phyloP scores from a whole-genome alignment of 495 filamentous ascomycete species.

The Jackrogersella minutella region DNA sequence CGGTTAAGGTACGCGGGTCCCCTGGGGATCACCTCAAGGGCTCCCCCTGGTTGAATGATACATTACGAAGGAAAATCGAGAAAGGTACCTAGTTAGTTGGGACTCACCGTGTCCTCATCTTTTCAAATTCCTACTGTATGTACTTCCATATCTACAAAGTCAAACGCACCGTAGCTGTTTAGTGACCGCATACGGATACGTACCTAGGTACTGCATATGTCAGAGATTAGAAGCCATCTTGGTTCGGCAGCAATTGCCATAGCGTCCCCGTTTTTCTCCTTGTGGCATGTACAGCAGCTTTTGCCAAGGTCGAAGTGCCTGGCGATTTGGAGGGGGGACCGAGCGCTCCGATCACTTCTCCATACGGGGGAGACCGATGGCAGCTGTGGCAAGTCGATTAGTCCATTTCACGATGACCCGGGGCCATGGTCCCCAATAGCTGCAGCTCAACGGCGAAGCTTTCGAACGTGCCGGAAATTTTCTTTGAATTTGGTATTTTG shows the following conservation, averaged over 20 bases:
- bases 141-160: neutral
- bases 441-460: slow-evolving; percentile 25
- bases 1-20: too few relatives aligned
- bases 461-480: slow-evolving; percentile 1
- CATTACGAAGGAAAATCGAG: neutral
- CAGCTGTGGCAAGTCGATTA: neutral
- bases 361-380: slow-evolving; percentile 3
- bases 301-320: neutral
- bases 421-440: slow-evolving; percentile 19
- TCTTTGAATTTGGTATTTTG: too few relatives aligned
- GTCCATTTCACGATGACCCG: slow-evolving; percentile 19
- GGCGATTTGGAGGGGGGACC: slow-evolving; percentile 8
- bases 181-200: too few relatives aligned
- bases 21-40: too few relatives aligned
- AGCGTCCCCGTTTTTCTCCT: neutral
- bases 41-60: neutral
- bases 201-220: too few relatives aligned
- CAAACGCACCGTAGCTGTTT: too few relatives aligned
- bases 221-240: too few relatives aligned
- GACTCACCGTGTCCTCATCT: neutral
- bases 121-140: neutral
- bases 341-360: slow-evolving; percentile 26
- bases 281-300: too few relatives aligned
- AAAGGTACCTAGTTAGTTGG: neutral
- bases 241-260: slow-evolving; percentile 9